These are phyloP conservation scores for Clonostachys chloroleuca DNA, from an alignment of 2,329 filamentous ascomycete genomes.

Conservation along the genomic window DNA sequence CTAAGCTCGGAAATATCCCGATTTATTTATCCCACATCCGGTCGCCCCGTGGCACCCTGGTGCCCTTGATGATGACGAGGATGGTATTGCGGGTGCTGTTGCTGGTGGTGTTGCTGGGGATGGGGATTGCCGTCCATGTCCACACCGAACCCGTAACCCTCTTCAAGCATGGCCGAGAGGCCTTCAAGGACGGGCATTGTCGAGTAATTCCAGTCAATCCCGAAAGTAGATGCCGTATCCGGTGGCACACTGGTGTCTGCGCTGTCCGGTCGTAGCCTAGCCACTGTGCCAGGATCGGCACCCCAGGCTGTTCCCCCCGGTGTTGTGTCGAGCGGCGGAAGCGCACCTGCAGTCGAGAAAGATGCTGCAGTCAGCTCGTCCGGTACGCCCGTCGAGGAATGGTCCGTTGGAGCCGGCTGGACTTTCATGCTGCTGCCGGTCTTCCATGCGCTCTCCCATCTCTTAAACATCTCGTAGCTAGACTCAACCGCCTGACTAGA, in stretches of 20 bases:
- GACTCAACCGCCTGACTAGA: constrained; percentile 4
- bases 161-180: constrained; percentile 14
- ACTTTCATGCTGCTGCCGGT: constrained; percentile 5
- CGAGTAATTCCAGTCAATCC: constrained; percentile 27
- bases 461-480: constrained; percentile 6
- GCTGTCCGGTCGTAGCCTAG: too few relatives aligned
- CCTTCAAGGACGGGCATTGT: constrained; percentile 30
- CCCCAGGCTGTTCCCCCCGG: constrained; percentile 2
- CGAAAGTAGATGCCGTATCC: constrained; percentile 9
- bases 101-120: too few relatives aligned
- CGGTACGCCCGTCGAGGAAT: neutral
- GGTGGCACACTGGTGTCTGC: constrained; percentile 8
- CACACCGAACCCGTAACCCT: constrained; percentile 1
- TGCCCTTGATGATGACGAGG: too few relatives aligned
- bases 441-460: constrained; percentile 8
- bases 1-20: too few relatives aligned
- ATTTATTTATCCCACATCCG: too few relatives aligned
- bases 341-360: neutral
- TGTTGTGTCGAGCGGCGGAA: neutral
- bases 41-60: too few relatives aligned
- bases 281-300: neutral
- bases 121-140: neutral
- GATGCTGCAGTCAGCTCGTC: neutral
- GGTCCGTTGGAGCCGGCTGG: too few relatives aligned
- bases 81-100: too few relatives aligned